Percentiles rank a stretch among this genome's conserved stretches.
phyloP scores from a whole-genome alignment of 2,329 filamentous ascomycete genomes.

The Elsinoe fawcettii region DNA sequence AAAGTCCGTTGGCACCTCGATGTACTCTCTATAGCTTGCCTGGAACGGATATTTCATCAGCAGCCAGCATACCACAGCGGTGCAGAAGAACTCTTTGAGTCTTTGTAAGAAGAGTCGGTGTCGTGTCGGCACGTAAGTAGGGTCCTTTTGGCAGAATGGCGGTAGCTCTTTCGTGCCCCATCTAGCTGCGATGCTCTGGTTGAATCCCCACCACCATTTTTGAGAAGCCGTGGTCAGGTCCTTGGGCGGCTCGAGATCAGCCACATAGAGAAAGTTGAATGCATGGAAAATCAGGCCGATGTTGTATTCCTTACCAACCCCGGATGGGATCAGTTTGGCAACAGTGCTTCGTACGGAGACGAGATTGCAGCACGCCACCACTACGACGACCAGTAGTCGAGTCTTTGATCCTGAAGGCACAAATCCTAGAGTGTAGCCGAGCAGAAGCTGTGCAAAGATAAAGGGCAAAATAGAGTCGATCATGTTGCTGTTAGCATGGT shows the following conservation, averaged over 20 bases:
- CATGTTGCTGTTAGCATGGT: not conserved
- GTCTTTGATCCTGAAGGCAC: not conserved
- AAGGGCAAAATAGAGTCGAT: not conserved
- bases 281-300: slow-evolving; percentile 3
- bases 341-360: not conserved
- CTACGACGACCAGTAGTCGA: not conserved
- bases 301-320: slow-evolving; percentile 7
- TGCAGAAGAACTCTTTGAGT: slow-evolving; percentile 4
- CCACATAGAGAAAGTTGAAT: not conserved
- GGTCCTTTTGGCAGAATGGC: not conserved
- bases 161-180: not conserved
- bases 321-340: not conserved
- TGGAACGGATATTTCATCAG: not conserved
- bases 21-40: not conserved
- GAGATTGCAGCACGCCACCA: slow-evolving; percentile 3
- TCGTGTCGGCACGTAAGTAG: slow-evolving; percentile 6
- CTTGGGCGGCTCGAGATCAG: not conserved
- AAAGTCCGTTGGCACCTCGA: slow-evolving; percentile 1
- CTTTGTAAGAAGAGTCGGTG: not conserved
- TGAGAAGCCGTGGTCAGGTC: not conserved
- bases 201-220: not conserved
- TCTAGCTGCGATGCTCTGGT: not conserved
- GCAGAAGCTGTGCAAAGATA: not conserved
- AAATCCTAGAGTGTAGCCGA: not conserved
- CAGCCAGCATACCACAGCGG: not conserved